phyloP scores from a whole-genome alignment of 192 early-diverging fungal genomes.

The Paraglomus brasilianum region DNA sequence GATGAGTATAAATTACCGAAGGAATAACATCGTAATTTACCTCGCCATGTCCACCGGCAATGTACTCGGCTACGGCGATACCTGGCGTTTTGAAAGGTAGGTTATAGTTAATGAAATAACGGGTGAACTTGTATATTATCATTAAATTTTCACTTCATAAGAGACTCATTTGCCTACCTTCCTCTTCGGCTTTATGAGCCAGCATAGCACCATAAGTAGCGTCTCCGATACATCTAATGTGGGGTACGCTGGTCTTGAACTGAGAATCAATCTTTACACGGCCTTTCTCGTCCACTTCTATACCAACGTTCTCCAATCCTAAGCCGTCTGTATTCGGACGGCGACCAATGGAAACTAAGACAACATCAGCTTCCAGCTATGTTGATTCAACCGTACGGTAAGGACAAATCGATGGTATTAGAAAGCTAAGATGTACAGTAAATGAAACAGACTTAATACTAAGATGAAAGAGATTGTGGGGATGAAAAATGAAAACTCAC shows the following conservation, averaged over 20 bases:
- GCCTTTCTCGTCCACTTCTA: conserved; percentile 83
- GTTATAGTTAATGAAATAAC: not conserved
- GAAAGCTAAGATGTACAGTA: conserved; percentile 18
- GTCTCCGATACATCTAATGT: conserved; percentile 96
- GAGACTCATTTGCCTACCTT: conserved; percentile 53
- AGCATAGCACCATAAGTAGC: conserved; percentile 97
- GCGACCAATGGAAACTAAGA: conserved; percentile 92
- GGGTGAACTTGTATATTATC: too few relatives aligned
- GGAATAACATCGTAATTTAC: conserved; percentile 99
- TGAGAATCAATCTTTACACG: conserved; percentile 83
- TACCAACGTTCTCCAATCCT: conserved; percentile 88
- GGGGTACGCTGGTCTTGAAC: conserved; percentile 82
- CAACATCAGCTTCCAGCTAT: conserved; percentile 85
- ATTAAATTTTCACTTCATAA: too few relatives aligned
- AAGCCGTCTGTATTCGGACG: conserved; percentile 92
- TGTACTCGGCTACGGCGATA: conserved; percentile 94
- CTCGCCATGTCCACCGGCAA: conserved; percentile 89
- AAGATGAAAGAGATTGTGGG: not conserved
- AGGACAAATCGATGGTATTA: not conserved
- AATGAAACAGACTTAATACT: not conserved
- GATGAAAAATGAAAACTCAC: conserved; percentile 45
- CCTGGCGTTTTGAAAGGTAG: conserved; percentile 2
- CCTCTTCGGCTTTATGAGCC: conserved; percentile 99
- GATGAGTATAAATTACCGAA: conserved; percentile 97
- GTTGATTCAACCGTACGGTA: not conserved